Base-by-base conservation (phyloP, 768 basidiomycete genomes). In the Auricularia cornea region DNA sequence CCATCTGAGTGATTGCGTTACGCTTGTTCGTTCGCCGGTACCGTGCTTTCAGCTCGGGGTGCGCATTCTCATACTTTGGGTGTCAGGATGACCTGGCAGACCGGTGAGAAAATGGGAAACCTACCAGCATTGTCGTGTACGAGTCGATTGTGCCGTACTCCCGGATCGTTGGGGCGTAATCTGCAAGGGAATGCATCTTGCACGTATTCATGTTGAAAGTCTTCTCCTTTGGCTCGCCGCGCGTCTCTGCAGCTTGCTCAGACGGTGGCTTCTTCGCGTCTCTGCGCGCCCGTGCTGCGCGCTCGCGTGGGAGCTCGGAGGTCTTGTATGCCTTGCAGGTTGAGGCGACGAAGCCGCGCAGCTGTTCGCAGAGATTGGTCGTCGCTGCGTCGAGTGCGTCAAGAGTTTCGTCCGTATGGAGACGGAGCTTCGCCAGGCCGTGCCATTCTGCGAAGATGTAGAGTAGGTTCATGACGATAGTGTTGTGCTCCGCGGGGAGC, bases 291-390 rank as follows among this genome's bases (percentile, higher is more conserved):
- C 70, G 64, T 0, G 73, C 73, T 10, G 70, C 73, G 10, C 66
- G 66, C 57, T 80, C 77, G 0, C 29, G 20, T 0, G 74, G 73
- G 1, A 78, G 69, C 6, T 79, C 75, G 0, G 35, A 59, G 2
- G 76, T 80, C 0, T 59, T 12, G 32, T 68, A 76, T 0, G 56
- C 26, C 0, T n/a, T 3, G 32, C 72, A 76, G 16, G 68, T 70
- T 1, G 63, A 63, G 0, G 30, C 18, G 0, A 62, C 2, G 48
- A 79, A 78, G 6, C 68, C 60, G 8, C 63, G 62, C 1, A 72
- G 6, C 8, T 30, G 40, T 6, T 59, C 3, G 0, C 73, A 68
- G 0, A 78, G 65, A 0, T 61, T 28, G 3, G 23, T 2, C 28
- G 54, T 75, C 63, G 33, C 66, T 41, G 18, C 63, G 1, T 38